Percentiles rank a stretch among this genome's conserved stretches.
phyloP scores from a whole-genome alignment of 192 early-diverging fungal genomes.

The Coemansia sp. region DNA sequence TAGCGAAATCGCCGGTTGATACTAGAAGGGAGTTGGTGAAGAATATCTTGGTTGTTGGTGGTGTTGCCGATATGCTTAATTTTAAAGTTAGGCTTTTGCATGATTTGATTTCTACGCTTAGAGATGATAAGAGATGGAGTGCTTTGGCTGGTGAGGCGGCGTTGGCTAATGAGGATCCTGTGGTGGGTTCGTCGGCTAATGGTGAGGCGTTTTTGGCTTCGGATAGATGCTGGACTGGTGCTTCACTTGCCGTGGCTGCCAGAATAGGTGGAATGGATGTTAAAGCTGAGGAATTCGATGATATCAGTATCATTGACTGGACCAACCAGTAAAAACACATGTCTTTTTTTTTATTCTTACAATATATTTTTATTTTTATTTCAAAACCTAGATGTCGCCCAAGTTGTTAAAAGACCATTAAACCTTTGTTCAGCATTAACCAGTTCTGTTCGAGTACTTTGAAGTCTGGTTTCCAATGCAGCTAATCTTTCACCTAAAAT shows the following conservation, averaged over 20 bases:
- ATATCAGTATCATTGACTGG: constrained; percentile 65
- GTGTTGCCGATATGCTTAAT: constrained; percentile 72
- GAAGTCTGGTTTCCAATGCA: constrained; percentile 20
- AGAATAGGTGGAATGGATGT: constrained; percentile 73
- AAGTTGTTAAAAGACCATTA: constrained; percentile 11
- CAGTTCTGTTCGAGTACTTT: constrained; percentile 19
- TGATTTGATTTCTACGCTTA: constrained; percentile 60
- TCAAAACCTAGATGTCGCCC: constrained; percentile 29
- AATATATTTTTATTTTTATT: neutral
- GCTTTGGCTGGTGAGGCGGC: constrained; percentile 55
- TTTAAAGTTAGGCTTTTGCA: constrained; percentile 63
- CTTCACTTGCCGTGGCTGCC: constrained; percentile 73
- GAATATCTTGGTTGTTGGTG: constrained; percentile 74
- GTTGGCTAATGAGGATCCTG: constrained; percentile 55
- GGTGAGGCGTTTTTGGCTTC: constrained; percentile 68
- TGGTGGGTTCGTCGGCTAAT: constrained; percentile 21
- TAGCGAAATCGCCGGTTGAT: constrained; percentile 68
- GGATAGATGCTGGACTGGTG: constrained; percentile 79
- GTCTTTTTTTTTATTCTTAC: too few relatives aligned
- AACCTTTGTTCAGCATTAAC: constrained; percentile 21
- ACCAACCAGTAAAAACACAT: constrained; percentile 17
- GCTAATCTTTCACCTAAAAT: constrained; percentile 11
- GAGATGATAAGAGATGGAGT: constrained; percentile 53
- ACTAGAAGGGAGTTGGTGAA: constrained; percentile 64
- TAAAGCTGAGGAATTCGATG: constrained; percentile 64